Base-by-base conservation (phyloP, 1,284 basidiomycete genomes). In the Agaricales sp. region DNA sequence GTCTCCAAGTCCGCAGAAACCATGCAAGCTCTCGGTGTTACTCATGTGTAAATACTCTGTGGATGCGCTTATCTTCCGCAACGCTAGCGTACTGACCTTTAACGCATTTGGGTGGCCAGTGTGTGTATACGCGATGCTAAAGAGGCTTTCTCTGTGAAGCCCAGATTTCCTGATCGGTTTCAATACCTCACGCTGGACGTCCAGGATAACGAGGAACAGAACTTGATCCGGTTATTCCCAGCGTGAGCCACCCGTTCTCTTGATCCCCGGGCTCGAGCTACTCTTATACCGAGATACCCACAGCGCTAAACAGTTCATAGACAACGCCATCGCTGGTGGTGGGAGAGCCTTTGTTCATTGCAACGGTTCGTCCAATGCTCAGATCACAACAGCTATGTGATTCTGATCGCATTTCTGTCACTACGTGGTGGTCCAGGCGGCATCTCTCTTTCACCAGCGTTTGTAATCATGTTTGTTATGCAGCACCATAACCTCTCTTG, bases 391-490 rank as follows among this genome's bases (percentile, higher is more conserved):
- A 6, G 39, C 16, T 16, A 6, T 41, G 16, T 6, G 30, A 26
- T 26, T 12, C 23, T 38, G 22, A 43, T 23, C 22, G 24, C 19
- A 18, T 6, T n/a, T 30, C 37, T 38, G 13, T 39, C 25, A n/a
- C 18, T 35, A 14, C 41, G 19, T 20, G 24, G 13, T 13, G 38
- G 4, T 25, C 6, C 55, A 92, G 88, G 88, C 45, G 92, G 91
- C 1, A 94, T 93, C 58, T 86, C 85, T 48, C 73, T 92, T 11
- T 89, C 89, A 0, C 90, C 91, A 0, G 79, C 90, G 0, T 91
- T 94, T 50, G 88, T 92, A 24, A 86, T 93, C 49, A 92, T 92
- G 78, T 94, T 90, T 59, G 84, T 91, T 23, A 94, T 93, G 91
- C 82, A 87, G 56, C 77, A 85, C 57, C 82, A 80, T 63, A 76